phyloP scores from a whole-genome alignment of 495 filamentous ascomycete genomes.

The Aspergillus mulundensis region DNA sequence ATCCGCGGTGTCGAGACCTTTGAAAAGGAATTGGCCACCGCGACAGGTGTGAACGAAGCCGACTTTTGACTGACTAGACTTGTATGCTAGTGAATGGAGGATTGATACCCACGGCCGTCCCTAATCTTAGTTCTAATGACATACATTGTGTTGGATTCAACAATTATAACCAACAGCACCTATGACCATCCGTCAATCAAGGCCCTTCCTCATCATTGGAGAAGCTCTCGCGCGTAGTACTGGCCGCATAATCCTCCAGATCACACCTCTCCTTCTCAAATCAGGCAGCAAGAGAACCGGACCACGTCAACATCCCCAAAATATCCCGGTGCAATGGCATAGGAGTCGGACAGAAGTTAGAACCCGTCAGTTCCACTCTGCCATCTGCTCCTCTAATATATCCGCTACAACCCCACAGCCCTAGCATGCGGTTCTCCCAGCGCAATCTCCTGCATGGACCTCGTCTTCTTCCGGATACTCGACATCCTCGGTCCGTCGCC shows the following conservation, averaged over 20 bases:
- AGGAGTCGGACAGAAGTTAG: constrained; percentile 59
- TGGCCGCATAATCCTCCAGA: constrained; percentile 42
- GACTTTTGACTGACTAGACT: not conserved
- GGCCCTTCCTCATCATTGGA: not conserved
- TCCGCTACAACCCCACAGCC: constrained; percentile 50
- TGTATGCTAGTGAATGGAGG: not conserved
- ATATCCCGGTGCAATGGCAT: constrained; percentile 54
- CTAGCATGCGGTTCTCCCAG: constrained; percentile 55
- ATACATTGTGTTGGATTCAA: not conserved
- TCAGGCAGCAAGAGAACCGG: constrained; percentile 42
- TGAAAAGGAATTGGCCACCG: constrained; percentile 23
- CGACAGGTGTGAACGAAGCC: not conserved
- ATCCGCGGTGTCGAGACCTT: constrained; percentile 34
- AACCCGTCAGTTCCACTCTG: constrained; percentile 61
- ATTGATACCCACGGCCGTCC: not conserved
- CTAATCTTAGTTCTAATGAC: not conserved
- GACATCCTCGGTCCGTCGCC: constrained; percentile 27
- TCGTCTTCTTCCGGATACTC: constrained; percentile 64
- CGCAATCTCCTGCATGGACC: constrained; percentile 55
- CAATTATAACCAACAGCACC: not conserved
- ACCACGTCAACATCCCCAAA: constrained; percentile 60
- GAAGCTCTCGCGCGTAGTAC: constrained; percentile 45
- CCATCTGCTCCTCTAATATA: constrained; percentile 56
- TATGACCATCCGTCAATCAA: constrained; percentile 3
- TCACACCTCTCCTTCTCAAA: constrained; percentile 42